Conservation (phyloP, 108 stramenopile species). For the Cyclotella sp. region DNA sequence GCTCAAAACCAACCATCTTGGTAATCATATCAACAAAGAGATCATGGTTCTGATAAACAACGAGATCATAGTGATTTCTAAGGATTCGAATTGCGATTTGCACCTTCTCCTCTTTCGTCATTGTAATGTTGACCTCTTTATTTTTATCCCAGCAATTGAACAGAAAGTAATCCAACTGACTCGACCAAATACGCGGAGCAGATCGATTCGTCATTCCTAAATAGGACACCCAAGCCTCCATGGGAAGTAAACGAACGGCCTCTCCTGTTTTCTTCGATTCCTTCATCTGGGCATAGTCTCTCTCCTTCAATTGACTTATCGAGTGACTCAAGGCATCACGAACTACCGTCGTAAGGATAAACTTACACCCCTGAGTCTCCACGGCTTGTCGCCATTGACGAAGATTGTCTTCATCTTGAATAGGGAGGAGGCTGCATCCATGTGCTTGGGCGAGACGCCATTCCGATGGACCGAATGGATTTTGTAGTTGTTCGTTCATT, state of each 20-base stretch:
- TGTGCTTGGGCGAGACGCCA: slow-evolving; percentile 8
- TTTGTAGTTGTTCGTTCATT: slow-evolving; percentile 1
- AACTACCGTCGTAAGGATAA: slow-evolving; percentile 1
- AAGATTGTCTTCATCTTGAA: background rate
- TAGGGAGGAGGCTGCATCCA: background rate
- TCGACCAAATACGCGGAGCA: slow-evolving; percentile 3
- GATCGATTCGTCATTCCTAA: background rate
- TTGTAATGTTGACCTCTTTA: background rate
- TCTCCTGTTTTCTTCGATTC: background rate
- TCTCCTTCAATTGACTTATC: slow-evolving; percentile 2
- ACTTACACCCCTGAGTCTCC: slow-evolving; percentile 12
- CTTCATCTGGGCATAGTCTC: slow-evolving; percentile 1
- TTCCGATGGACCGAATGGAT: slow-evolving; percentile 1
- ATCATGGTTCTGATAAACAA: slow-evolving; percentile 1
- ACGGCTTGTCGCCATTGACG: slow-evolving; percentile 4
- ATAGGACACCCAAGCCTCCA: slow-evolving; percentile 1
- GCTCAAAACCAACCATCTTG: background rate
- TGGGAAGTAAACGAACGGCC: background rate
- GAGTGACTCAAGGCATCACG: slow-evolving; percentile 4
- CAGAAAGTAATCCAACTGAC: slow-evolving; percentile 13
- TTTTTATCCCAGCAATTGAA: slow-evolving; percentile 7
- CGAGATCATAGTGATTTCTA: slow-evolving; percentile 8
- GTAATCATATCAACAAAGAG: background rate
- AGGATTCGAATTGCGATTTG: background rate
- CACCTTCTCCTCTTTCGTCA: slow-evolving; percentile 12